These are phyloP conservation scores for Caryopteris hybrid DNA, from an alignment of 305 asterid genomes.

Conservation along the genomic window DNA sequence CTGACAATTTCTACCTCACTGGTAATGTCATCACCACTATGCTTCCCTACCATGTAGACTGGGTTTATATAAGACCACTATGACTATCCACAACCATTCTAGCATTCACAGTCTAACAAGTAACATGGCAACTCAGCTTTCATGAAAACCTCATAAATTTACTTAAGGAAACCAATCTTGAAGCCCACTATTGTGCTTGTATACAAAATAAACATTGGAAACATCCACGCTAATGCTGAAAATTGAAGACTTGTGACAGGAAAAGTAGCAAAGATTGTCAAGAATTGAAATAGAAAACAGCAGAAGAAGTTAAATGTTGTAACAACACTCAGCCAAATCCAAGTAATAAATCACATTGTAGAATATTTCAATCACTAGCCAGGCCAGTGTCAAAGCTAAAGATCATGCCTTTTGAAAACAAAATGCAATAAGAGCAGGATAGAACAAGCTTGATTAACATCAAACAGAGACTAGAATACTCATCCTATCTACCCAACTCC, in stretches of 20 bases:
- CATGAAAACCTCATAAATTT: neutral
- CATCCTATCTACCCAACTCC: neutral
- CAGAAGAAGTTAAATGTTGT: neutral
- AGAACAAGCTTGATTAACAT: neutral
- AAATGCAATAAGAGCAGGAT: neutral
- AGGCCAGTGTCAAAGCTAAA: neutral
- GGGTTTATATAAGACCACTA: neutral
- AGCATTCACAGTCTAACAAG: neutral
- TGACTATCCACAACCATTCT: neutral
- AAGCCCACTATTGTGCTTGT: neutral
- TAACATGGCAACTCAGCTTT: neutral
- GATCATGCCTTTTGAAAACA: neutral
- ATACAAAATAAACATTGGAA: neutral
- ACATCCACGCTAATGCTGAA: neutral
- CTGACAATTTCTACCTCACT: neutral
- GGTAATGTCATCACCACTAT: too few relatives aligned
- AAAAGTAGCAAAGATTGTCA: neutral
- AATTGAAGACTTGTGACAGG: neutral
- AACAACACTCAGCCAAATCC: neutral
- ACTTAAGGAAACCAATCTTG: neutral
- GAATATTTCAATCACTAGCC: neutral
- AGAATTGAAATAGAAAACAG: neutral
- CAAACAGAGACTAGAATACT: conserved; percentile 7
- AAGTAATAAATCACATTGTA: neutral
- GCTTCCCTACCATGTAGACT: too few relatives aligned